These are phyloP conservation scores for Talaromyces thailandensis DNA, from an alignment of 495 filamentous ascomycete genomes.

Conservation along the genomic window DNA sequence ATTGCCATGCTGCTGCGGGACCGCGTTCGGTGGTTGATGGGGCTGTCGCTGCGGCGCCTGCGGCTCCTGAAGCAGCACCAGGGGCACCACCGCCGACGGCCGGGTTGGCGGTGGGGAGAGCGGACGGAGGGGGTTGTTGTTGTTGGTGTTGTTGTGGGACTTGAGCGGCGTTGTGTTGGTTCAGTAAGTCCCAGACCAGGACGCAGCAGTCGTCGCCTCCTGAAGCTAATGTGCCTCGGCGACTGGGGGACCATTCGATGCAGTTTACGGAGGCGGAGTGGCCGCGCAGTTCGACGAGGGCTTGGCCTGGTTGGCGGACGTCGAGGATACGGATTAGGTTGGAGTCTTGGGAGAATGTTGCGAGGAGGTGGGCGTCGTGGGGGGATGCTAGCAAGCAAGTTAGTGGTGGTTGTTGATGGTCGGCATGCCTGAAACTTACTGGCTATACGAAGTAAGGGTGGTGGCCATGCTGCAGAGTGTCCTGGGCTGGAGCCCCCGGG, in stretches of 20 bases:
- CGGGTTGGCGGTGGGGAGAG: background rate
- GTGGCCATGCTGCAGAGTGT: slow-evolving; percentile 70
- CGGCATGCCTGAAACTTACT: slow-evolving; percentile 24
- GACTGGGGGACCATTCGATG: slow-evolving; percentile 88
- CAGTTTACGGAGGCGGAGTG: slow-evolving; percentile 80
- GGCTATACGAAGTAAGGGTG: slow-evolving; percentile 77
- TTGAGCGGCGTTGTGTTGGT: slow-evolving; percentile 48
- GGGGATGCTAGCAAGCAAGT: slow-evolving; percentile 59
- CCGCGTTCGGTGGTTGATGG: slow-evolving; percentile 40
- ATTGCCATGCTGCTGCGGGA: slow-evolving; percentile 82
- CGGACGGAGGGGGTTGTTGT: slow-evolving; percentile 9
- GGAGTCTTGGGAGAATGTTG: slow-evolving; percentile 91
- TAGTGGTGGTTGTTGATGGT: slow-evolving; percentile 4
- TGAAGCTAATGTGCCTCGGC: slow-evolving; percentile 81
- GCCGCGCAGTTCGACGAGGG: slow-evolving; percentile 88
- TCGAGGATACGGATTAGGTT: slow-evolving; percentile 92
- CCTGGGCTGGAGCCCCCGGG: slow-evolving; percentile 56
- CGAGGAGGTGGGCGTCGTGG: slow-evolving; percentile 89
- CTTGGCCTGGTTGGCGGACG: slow-evolving; percentile 92
- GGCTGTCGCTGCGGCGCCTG: slow-evolving; percentile 31
- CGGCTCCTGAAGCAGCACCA: background rate
- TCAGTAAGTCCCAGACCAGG: slow-evolving; percentile 87
- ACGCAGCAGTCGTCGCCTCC: slow-evolving; percentile 89
- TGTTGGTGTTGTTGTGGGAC: slow-evolving; percentile 33
- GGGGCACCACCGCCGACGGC: no score